Evolutionary conservation across 306 rosid species (phyloP), one percentile per base, ranked within the genome.

Genomic region (Rubus parviflorus): DNA sequence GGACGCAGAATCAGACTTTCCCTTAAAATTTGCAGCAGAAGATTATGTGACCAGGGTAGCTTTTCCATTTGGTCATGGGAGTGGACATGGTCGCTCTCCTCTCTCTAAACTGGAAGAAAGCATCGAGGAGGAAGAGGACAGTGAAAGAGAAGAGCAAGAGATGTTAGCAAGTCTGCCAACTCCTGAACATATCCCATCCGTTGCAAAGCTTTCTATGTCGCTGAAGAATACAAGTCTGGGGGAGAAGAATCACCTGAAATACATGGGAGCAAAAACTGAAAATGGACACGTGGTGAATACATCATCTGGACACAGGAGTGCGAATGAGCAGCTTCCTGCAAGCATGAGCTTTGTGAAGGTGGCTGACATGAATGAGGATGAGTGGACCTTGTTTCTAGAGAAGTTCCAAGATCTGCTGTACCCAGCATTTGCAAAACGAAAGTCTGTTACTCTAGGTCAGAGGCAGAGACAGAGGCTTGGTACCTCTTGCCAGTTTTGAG

Each of bases 401-500:
- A 92, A 86, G 89, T 89, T 95, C 81, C 89, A 82, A 64, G 94
- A 89, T 86, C 81, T 91, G 85, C 86, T 95, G 75, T 5, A 58
- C 78, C 94, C 98, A 23, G 99, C 97, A 76, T 91, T 95, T 61
- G 90, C 78, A 0, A 87, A 86, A 75, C 86, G 98, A 75, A 92
- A 89, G 66, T 86, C 89, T 1, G 81, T 84, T 70, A 85, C 92
- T 79, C 73, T 70, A 64, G 96, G 98, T 63, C 97, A 92, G 89
- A 90, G 86, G 88, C 97, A 83, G 92, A 89, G 90, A 74, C 97
- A 81, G 92, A 92, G 98, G 91, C 98, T 95, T 51, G 99, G 99
- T 80, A 95, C 98, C 65, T 95, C 99, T 47, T 95, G 99, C 97
- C 97, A 95, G 92, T 95, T 95, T 92, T 95, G 97, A 94, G 74